Conservation (phyloP, 495 filamentous ascomycete species). For the Aspergillus conjunctus region DNA sequence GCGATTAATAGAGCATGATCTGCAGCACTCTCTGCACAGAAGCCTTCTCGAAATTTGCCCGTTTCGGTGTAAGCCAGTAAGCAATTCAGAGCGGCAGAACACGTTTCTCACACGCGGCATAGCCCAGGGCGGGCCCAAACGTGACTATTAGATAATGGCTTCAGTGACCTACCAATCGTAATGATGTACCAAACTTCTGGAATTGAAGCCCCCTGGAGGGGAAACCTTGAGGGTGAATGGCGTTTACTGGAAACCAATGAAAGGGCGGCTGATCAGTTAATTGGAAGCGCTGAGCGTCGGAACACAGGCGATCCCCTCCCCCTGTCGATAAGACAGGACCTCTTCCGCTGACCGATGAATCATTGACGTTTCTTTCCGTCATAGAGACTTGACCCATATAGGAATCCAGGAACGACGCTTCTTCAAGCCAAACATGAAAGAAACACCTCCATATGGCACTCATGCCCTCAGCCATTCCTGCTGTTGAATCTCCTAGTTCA, state of each 20-base stretch:
- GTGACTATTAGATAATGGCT: slow-evolving; percentile 15
- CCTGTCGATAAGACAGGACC: slow-evolving; percentile 1
- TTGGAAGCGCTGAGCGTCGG: background rate
- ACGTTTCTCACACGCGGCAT: slow-evolving; percentile 15
- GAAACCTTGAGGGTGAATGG: slow-evolving; percentile 8
- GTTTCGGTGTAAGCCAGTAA: slow-evolving; percentile 3
- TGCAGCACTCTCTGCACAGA: slow-evolving; percentile 6
- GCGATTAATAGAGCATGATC: slow-evolving; percentile 14
- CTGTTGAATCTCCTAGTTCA: background rate
- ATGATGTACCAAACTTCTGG: slow-evolving; percentile 10
- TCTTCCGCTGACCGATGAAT: background rate
- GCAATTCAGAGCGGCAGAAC: background rate
- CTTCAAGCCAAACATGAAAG: background rate
- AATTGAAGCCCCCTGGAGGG: background rate
- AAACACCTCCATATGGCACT: no score
- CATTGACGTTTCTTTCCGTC: background rate
- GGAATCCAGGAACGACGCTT: background rate
- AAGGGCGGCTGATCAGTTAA: slow-evolving; percentile 3
- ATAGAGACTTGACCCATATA: background rate
- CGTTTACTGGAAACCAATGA: slow-evolving; percentile 1
- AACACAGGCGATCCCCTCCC: slow-evolving; percentile 9
- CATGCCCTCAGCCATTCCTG: background rate
- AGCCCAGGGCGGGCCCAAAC: background rate
- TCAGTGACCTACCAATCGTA: slow-evolving; percentile 6
- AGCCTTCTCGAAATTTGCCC: background rate